phyloP scores from a whole-genome alignment of 139 green algal genomes.

The Gonium pectorale region DNA sequence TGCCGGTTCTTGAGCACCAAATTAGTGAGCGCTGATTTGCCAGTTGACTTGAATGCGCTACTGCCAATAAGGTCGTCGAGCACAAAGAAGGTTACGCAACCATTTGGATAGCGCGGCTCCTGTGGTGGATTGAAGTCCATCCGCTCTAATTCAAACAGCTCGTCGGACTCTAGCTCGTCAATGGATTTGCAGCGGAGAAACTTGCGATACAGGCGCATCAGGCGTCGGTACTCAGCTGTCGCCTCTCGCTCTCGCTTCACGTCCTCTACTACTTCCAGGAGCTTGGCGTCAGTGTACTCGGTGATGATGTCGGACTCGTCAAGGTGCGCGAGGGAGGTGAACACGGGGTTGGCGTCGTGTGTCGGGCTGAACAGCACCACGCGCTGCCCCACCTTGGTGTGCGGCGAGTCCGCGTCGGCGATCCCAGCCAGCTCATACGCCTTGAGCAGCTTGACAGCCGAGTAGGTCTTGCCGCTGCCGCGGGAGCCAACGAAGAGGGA shows the following conservation, averaged over 20 bases:
- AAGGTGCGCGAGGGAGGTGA: constrained; percentile 1
- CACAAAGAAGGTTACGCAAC: background rate
- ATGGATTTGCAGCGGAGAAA: background rate
- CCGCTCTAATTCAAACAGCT: background rate
- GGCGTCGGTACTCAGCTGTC: background rate
- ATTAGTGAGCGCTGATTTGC: background rate
- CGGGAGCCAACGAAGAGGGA: background rate
- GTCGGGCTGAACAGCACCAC: background rate
- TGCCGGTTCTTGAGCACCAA: background rate
- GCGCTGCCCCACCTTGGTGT: background rate
- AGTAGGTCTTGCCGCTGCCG: background rate
- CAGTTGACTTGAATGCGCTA: background rate
- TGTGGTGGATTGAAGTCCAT: background rate
- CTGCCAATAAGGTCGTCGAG: background rate
- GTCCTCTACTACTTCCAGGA: background rate
- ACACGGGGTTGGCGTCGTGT: background rate
- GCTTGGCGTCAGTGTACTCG: background rate
- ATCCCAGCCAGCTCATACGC: background rate
- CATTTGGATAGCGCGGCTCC: background rate
- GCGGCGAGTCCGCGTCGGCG: background rate
- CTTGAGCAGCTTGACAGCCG: background rate
- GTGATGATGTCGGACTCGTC: background rate
- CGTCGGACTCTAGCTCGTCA: background rate
- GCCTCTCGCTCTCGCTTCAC: background rate
- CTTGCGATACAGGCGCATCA: background rate